phyloP scores from a whole-genome alignment of 768 basidiomycete species.

The Tricholoma flavovirens region DNA sequence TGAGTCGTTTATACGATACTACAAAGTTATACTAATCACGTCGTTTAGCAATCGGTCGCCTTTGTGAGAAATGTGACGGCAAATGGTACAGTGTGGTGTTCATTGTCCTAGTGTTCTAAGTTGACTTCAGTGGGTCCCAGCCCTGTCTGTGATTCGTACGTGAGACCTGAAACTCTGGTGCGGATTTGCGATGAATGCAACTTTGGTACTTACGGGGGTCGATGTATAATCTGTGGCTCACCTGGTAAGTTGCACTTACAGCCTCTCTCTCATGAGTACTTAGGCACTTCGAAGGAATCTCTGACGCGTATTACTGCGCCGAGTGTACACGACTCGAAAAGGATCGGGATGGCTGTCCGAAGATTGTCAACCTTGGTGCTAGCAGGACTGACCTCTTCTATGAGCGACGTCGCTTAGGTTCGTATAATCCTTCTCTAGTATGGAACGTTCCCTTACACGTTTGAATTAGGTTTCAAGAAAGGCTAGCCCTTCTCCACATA shows the following conservation, averaged over 20 bases:
- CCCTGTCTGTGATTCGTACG: constrained; percentile 98
- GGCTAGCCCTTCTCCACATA: constrained; percentile 26
- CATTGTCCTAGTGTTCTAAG: background rate
- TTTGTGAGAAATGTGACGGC: constrained; percentile 99
- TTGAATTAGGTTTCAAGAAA: constrained; percentile 62
- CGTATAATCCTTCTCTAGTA: constrained; percentile 13
- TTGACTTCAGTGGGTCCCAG: constrained; percentile 33
- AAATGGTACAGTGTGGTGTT: constrained; percentile 70
- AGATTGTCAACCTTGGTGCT: constrained; percentile 96
- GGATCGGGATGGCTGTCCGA: constrained; percentile 96
- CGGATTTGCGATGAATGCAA: constrained; percentile 99
- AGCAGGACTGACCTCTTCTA: constrained; percentile 91
- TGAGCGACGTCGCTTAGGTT: constrained; percentile 80
- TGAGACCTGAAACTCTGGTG: constrained; percentile 95
- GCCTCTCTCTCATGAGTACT: background rate
- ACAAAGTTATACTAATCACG: constrained; percentile 6
- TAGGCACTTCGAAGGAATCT: constrained; percentile 62
- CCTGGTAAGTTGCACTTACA: constrained; percentile 54
- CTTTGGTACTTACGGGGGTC: constrained; percentile 95
- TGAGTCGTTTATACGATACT: constrained; percentile 26
- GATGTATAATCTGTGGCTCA: constrained; percentile 96
- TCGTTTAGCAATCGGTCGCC: constrained; percentile 81
- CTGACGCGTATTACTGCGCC: constrained; percentile 98
- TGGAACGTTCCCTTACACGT: background rate
- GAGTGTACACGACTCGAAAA: constrained; percentile 97